Percentiles rank a stretch among this genome's conserved stretches.
phyloP scores from a whole-genome alignment of 768 basidiomycete species.

The Lactarius deliciosus region DNA sequence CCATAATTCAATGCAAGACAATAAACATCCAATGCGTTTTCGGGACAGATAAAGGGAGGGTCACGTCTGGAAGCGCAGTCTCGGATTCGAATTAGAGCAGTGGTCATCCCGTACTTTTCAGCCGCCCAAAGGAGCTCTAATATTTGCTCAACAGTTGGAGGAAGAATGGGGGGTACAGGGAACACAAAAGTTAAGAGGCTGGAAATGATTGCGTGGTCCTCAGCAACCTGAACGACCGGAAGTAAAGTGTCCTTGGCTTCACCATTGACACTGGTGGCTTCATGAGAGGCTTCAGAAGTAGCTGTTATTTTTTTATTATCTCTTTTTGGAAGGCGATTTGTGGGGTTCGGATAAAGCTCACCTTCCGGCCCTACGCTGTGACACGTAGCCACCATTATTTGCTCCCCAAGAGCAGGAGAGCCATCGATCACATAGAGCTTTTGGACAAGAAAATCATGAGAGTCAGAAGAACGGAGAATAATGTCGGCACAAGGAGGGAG shows the following conservation, averaged over 20 bases:
- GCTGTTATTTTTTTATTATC: neutral
- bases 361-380: neutral
- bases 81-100: too few relatives aligned
- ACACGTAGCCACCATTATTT: neutral
- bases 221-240: neutral
- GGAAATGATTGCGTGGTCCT: neutral
- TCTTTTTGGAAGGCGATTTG: neutral
- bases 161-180: neutral
- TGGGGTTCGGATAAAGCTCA: neutral
- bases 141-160: neutral
- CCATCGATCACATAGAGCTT: neutral
- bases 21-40: slow-evolving; percentile 4
- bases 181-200: neutral
- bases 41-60: too few relatives aligned
- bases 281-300: neutral
- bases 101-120: neutral
- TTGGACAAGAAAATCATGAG: neutral
- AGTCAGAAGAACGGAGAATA: neutral
- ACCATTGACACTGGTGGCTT: too few relatives aligned
- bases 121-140: neutral
- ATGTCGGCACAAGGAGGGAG: neutral
- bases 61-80: too few relatives aligned
- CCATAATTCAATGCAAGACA: neutral
- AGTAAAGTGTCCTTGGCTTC: too few relatives aligned
- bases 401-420: neutral